Percentiles rank a stretch among this genome's conserved stretches.
Evolutionary conservation across 768 basidiomycete genomes (phyloP).

Genomic region (Melanogaster broomeanus): DNA sequence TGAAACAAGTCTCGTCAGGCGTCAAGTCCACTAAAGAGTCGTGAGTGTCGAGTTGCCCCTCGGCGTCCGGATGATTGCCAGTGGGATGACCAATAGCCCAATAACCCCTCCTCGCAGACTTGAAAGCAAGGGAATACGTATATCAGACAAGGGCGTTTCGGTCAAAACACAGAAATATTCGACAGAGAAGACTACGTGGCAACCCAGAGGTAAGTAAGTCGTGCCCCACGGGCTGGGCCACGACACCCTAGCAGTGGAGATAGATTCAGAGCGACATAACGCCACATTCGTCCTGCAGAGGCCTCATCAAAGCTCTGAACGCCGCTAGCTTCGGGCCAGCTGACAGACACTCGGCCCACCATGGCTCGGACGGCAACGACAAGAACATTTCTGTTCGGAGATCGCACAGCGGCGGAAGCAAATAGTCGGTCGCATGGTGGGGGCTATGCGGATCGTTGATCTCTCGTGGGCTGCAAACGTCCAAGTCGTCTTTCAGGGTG

Average conservation of each 20-base stretch:
- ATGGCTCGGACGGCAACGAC: not conserved
- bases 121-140: constrained; percentile 54
- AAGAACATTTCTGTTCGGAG: constrained; percentile 9
- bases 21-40: constrained; percentile 53
- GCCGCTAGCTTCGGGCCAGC: constrained; percentile 42
- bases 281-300: constrained; percentile 33
- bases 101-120: constrained; percentile 42
- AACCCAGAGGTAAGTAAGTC: too few species aligned
- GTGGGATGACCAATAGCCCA: too few species aligned
- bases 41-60: constrained; percentile 39
- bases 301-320: constrained; percentile 52
- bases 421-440: not conserved
- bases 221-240: too few species aligned
- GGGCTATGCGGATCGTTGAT: too few species aligned
- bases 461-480: too few species aligned
- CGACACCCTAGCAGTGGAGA: not conserved
- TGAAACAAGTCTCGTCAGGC: constrained; percentile 41
- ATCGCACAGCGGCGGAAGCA: not conserved
- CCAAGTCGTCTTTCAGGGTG: too few species aligned
- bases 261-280: too few species aligned
- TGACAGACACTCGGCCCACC: constrained; percentile 9
- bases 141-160: constrained; percentile 62
- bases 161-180: constrained; percentile 63
- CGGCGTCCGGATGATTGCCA: not conserved
- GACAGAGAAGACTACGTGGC: constrained; percentile 68